Evolutionary conservation across 495 filamentous ascomycete species (phyloP).

Genomic region (Margaritispora aquatica): DNA sequence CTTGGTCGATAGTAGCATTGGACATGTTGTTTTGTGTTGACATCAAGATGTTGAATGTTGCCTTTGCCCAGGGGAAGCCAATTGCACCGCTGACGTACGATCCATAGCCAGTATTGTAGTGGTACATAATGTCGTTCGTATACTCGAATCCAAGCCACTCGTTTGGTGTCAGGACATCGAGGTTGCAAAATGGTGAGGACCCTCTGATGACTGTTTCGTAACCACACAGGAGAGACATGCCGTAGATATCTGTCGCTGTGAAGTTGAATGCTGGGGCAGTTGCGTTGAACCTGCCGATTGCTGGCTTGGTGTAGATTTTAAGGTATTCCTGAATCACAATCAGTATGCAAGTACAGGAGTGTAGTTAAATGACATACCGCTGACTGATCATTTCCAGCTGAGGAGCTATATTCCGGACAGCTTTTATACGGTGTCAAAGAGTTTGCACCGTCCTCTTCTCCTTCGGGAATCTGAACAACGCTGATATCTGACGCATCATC

Average conservation of each 20-base stretch:
- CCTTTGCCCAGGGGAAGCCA: slow-evolving; percentile 43
- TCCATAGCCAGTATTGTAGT: slow-evolving; percentile 44
- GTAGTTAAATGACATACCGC: slow-evolving; percentile 6
- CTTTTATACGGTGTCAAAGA: slow-evolving; percentile 41
- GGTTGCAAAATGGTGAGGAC: slow-evolving; percentile 37
- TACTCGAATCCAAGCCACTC: slow-evolving; percentile 46
- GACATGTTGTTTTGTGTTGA: slow-evolving; percentile 8
- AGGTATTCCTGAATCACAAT: slow-evolving; percentile 23
- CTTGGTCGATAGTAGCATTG: slow-evolving; percentile 27
- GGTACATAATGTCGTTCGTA: slow-evolving; percentile 38
- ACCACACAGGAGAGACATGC: slow-evolving; percentile 43
- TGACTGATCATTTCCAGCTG: slow-evolving; percentile 37
- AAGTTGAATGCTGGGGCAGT: slow-evolving; percentile 39
- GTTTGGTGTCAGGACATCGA: slow-evolving; percentile 38
- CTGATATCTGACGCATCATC: slow-evolving; percentile 34
- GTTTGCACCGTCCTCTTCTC: slow-evolving; percentile 35
- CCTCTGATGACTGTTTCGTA: slow-evolving; percentile 44
- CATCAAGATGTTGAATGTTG: slow-evolving; percentile 32
- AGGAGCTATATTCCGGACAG: slow-evolving; percentile 41
- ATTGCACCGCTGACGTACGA: slow-evolving; percentile 33
- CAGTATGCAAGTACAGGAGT: too few relatives aligned
- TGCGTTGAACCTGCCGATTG: slow-evolving; percentile 34
- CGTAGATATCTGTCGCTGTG: slow-evolving; percentile 39
- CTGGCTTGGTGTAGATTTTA: slow-evolving; percentile 37
- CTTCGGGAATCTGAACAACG: slow-evolving; percentile 29